Evolutionary conservation across 306 rosid species (phyloP).

Genomic region (Gastrolobium bilobum): DNA sequence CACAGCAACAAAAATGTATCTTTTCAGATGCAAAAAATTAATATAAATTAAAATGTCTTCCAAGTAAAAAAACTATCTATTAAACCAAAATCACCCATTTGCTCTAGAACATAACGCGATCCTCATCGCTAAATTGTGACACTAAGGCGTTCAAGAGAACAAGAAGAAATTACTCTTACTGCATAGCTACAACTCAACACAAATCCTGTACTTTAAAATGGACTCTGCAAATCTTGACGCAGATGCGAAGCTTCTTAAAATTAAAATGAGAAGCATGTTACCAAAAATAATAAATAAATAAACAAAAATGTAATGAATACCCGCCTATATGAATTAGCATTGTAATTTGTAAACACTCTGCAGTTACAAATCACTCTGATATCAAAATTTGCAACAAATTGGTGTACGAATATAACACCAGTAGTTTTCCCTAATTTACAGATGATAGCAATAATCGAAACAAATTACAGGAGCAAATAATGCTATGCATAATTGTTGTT

Average conservation of each 20-base stretch:
- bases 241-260: constrained; percentile 2
- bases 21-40: constrained; percentile 35
- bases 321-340: neutral
- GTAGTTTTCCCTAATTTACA: neutral
- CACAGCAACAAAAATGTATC: neutral
- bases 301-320: neutral
- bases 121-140: neutral
- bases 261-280: constrained; percentile 11
- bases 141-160: neutral
- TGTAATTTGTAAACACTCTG: neutral
- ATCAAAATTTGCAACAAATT: neutral
- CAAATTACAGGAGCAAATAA: neutral
- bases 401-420: neutral
- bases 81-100: constrained; percentile 12
- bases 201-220: constrained; percentile 20
- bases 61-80: constrained; percentile 25
- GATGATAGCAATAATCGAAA: constrained; percentile 19
- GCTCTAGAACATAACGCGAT: constrained; percentile 9
- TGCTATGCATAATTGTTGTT: neutral
- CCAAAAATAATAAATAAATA: neutral
- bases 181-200: neutral
- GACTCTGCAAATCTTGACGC: neutral
- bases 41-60: constrained; percentile 27
- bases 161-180: neutral
- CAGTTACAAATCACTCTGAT: neutral